A percentile compares a stretch with the other conserved stretches of the same genome.
Evolutionary conservation across 1,139 yeast species (phyloP).

Genomic region (Pichia sp.): DNA sequence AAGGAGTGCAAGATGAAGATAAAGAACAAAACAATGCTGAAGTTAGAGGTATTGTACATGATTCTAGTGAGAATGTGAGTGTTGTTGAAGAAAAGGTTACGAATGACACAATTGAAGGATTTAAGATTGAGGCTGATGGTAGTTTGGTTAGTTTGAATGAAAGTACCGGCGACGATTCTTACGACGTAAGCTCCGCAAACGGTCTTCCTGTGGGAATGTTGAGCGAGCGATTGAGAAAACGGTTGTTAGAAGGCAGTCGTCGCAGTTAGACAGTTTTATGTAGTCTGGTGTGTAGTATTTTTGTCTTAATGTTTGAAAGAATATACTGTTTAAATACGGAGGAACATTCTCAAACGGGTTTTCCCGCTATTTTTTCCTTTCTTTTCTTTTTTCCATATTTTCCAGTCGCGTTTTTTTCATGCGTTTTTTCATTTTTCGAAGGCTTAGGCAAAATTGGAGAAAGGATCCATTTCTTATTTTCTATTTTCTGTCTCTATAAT

Average conservation of each 20-base stretch:
- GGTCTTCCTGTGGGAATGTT: conserved; percentile 13
- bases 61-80: not conserved
- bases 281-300: no score
- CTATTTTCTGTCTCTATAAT: no score
- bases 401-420: no score
- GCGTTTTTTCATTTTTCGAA: no score
- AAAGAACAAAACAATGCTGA: not conserved
- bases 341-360: no score
- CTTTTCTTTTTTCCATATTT: no score
- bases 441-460: no score
- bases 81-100: not conserved
- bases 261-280: not conserved
- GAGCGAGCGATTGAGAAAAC: conserved; percentile 26
- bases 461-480: no score
- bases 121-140: conserved; percentile 8
- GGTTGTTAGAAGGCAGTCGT: conserved; percentile 20
- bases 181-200: not conserved
- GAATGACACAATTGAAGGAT: conserved; percentile 7
- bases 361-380: no score
- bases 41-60: not conserved
- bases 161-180: not conserved
- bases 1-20: not conserved
- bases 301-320: no score
- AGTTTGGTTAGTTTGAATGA: conserved; percentile 5
- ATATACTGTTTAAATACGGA: no score